Base-by-base conservation (phyloP, 345 rosid genomes). In the Eucalyptus erythrocorys region DNA sequence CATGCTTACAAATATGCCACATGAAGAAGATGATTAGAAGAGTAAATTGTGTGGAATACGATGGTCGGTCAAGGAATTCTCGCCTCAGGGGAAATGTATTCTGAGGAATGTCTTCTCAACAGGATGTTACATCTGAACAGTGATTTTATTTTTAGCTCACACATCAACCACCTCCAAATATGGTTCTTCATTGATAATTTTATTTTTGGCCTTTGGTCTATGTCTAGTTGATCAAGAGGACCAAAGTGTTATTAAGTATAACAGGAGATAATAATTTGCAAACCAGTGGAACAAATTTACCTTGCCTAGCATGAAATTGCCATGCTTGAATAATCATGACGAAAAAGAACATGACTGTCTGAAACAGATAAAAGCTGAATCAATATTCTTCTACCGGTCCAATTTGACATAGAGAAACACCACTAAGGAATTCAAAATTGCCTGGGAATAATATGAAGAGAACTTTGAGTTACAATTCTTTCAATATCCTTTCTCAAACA, bases 391-490 rank as follows among this genome's bases (percentile, higher is more conserved):
- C 55, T 3, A 51, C 24, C 19, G 4, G 55, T 51, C 24, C 55
- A 50, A 50, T 50, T 50, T 50, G 22, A 50, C 21, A 50, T 4
- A 50, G 21, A 50, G 8, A 50, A 50, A 17, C 55, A 3, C 55
- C 9, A 50, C 22, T 17, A 6, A 50, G 0, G 2, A 50, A 6
- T 17, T 17, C 0, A 27, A 59, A 59, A 22, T 17, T 50, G 22
- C 55, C 2, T 6, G 55, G 55, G 55, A 50, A 50, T 50, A 17
- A 50, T 6, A 16, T 16, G 53, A 49, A 49, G 53, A 15, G 21
- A 49, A 49, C 21, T 49, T 49, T 16, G 53, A 49, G 53, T 49
- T 49, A 49, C 3, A 49, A 3, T 49, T 50, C 4, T 50, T 50
- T 50, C 55, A 50, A 50, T 50, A 50, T 50, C 55, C 22, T 50